A percentile compares a stretch with the other conserved stretches of the same genome.
Evolutionary conservation across 805 yeast genomes (phyloP).

Genomic region (Lipomyces sp.): DNA sequence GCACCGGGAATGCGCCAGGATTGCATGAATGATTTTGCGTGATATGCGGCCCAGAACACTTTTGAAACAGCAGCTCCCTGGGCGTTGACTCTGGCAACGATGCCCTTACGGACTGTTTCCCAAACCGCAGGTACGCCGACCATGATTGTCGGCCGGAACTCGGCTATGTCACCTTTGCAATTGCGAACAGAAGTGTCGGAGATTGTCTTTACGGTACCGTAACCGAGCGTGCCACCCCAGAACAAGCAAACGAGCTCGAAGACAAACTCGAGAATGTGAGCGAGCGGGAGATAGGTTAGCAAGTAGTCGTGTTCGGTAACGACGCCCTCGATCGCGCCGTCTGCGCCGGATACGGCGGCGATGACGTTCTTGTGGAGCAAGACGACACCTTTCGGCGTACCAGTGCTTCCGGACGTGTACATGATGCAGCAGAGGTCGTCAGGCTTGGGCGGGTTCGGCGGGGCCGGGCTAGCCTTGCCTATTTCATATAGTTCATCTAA

Average conservation of each 20-base stretch:
- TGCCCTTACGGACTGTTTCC: slow-evolving; percentile 95
- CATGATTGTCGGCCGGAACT: slow-evolving; percentile 89
- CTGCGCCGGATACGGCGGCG: slow-evolving; percentile 86
- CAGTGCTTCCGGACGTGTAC: slow-evolving; percentile 89
- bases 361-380: slow-evolving; percentile 68
- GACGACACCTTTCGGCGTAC: slow-evolving; percentile 84
- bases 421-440: slow-evolving; percentile 73
- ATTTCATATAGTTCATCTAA: slow-evolving; percentile 62
- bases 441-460: slow-evolving; percentile 55
- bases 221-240: slow-evolving; percentile 92
- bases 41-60: slow-evolving; percentile 86
- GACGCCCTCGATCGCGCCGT: slow-evolving; percentile 57
- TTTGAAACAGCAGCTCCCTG: slow-evolving; percentile 71
- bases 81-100: slow-evolving; percentile 71
- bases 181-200: slow-evolving; percentile 80
- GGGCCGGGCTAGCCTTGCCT: slow-evolving; percentile 60
- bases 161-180: slow-evolving; percentile 85
- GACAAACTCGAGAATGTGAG: slow-evolving; percentile 91
- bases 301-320: slow-evolving; percentile 68
- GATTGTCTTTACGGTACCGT: slow-evolving; percentile 90
- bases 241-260: slow-evolving; percentile 78
- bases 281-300: slow-evolving; percentile 89
- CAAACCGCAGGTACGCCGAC: slow-evolving; percentile 99
- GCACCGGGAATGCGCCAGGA: slow-evolving; percentile 77
- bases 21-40: slow-evolving; percentile 68